Conservation (phyloP, 768 basidiomycete species). For the Cyclocybe aegerita region DNA sequence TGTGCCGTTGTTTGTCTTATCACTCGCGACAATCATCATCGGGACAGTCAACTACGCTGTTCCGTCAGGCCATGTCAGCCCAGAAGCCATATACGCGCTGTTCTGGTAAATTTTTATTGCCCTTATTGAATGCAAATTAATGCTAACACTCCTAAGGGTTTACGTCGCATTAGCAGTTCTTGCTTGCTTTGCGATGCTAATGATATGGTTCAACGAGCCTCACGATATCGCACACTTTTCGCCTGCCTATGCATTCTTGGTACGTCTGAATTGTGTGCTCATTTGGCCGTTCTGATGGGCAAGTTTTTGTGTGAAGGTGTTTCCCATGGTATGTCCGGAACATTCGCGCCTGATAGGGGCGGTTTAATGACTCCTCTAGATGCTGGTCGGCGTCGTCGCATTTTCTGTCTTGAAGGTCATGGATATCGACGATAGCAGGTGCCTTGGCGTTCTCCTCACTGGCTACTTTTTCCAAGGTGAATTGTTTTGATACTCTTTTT, state of each 20-base stretch:
- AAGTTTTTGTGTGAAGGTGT: neutral
- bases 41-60: constrained; percentile 46
- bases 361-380: constrained; percentile 22
- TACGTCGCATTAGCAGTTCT: constrained; percentile 37
- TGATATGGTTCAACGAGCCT: constrained; percentile 49
- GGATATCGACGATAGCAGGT: constrained; percentile 30
- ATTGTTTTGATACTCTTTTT: neutral
- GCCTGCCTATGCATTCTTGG: constrained; percentile 35
- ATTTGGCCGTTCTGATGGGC: neutral
- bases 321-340: constrained; percentile 12
- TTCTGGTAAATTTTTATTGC: constrained; percentile 36
- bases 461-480: constrained; percentile 51
- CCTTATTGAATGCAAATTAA: neutral
- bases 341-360: constrained; percentile 33
- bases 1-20: constrained; percentile 37
- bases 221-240: constrained; percentile 42
- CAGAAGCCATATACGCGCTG: constrained; percentile 36
- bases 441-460: constrained; percentile 38
- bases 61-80: constrained; percentile 32
- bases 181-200: constrained; percentile 46
- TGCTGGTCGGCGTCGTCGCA: constrained; percentile 48
- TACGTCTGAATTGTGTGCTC: constrained; percentile 16
- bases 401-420: constrained; percentile 41
- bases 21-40: constrained; percentile 49
- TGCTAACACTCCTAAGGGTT: constrained; percentile 26